Conservation (phyloP, 2,329 filamentous ascomycete species). For the Penicillium janthinellum region DNA sequence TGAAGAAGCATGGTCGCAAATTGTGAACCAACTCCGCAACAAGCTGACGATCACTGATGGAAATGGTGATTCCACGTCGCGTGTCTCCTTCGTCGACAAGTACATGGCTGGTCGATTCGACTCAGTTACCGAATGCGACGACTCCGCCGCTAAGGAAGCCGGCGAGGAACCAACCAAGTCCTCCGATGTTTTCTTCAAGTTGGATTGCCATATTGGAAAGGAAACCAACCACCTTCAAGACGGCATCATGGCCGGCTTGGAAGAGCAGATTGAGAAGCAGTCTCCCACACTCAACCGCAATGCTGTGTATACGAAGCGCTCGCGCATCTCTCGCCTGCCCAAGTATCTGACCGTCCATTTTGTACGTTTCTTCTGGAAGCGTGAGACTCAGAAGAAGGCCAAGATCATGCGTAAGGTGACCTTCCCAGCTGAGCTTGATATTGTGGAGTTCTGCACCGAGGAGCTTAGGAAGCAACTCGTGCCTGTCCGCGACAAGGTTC, state of each 20-base stretch:
- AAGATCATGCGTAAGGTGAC: slow-evolving; percentile 99
- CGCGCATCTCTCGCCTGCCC: slow-evolving; percentile 84
- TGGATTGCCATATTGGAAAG: slow-evolving; percentile 91
- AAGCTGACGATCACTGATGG: slow-evolving; percentile 69
- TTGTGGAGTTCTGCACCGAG: slow-evolving; percentile 93
- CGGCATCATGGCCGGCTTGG: slow-evolving; percentile 77
- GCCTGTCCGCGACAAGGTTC: slow-evolving; percentile 93
- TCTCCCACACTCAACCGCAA: slow-evolving; percentile 77
- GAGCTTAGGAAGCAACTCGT: slow-evolving; percentile 79
- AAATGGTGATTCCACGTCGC: slow-evolving; percentile 46
- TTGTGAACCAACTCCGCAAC: slow-evolving; percentile 77
- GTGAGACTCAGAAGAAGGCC: slow-evolving; percentile 93
- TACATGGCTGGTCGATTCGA: slow-evolving; percentile 85
- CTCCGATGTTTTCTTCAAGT: slow-evolving; percentile 80
- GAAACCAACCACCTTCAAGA: slow-evolving; percentile 89
- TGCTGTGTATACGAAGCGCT: slow-evolving; percentile 84
- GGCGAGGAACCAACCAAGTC: slow-evolving; percentile 70
- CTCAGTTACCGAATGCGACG: slow-evolving; percentile 79
- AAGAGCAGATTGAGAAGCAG: slow-evolving; percentile 88
- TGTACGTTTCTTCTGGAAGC: slow-evolving; percentile 97
- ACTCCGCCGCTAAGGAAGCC: slow-evolving; percentile 71
- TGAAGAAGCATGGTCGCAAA: slow-evolving; percentile 97
- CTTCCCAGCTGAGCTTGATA: slow-evolving; percentile 89
- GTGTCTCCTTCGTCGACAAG: slow-evolving; percentile 79
- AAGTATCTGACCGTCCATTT: slow-evolving; percentile 98